A percentile compares a stretch with the other conserved stretches of the same genome.
Evolutionary conservation across 192 early-diverging fungal genomes (phyloP).

Genomic region (Mortierella hygrophila): DNA sequence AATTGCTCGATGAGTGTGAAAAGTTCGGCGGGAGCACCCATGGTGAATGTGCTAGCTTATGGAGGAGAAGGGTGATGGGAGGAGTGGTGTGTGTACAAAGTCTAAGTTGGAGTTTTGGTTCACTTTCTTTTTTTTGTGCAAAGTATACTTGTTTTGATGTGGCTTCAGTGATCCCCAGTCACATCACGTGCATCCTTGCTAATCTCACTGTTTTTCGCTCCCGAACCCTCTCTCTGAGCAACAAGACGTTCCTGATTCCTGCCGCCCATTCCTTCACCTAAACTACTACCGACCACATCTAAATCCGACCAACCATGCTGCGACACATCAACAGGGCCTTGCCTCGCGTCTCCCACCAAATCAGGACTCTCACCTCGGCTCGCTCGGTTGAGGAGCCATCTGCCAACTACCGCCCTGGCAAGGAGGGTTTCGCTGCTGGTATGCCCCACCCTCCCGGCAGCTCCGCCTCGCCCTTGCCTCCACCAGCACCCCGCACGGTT

Average conservation of each 20-base stretch:
- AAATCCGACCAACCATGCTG: conserved; percentile 30
- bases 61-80: not conserved
- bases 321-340: conserved; percentile 43
- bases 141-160: conserved; percentile 38
- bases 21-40: conserved; percentile 52
- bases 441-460: conserved; percentile 52
- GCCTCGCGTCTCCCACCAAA: conserved; percentile 17
- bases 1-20: conserved; percentile 53
- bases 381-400: conserved; percentile 51
- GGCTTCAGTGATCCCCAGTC: conserved; percentile 15
- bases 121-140: conserved; percentile 16
- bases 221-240: not conserved
- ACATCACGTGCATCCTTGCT: not conserved
- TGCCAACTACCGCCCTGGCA: conserved; percentile 45
- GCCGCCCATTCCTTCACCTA: not conserved
- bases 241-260: conserved; percentile 2
- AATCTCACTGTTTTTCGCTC: not conserved
- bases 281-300: not conserved
- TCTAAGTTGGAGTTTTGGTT: not conserved
- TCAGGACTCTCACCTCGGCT: conserved; percentile 40
- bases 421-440: conserved; percentile 53
- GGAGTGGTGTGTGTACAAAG: not conserved
- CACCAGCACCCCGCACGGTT: conserved; percentile 42
- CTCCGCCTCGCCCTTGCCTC: conserved; percentile 36
- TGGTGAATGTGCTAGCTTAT: conserved; percentile 4